Conservation (phyloP, 495 filamentous ascomycete genomes). For the Tirmania nivea region DNA sequence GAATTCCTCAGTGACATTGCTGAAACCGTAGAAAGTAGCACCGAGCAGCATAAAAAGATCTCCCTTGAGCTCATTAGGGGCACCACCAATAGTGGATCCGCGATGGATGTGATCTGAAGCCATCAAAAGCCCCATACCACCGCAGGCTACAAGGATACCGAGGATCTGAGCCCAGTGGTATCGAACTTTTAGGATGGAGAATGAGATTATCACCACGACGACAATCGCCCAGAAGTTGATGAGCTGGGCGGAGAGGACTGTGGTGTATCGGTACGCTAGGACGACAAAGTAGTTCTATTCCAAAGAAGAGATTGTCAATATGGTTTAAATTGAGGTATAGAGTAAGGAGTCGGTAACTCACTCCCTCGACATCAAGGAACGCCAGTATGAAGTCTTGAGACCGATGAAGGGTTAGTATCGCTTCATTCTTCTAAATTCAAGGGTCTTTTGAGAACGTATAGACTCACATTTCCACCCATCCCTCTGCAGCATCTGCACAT, state of each 20-base stretch:
- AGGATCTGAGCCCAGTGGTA: conserved; percentile 66
- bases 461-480: conserved; percentile 67
- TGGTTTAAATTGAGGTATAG: too few species aligned
- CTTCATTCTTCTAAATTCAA: not conserved
- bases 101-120: conserved; percentile 60
- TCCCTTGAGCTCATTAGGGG: conserved; percentile 62
- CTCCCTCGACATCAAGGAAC: conserved; percentile 78
- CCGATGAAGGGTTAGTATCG: not conserved
- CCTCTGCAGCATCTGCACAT: conserved; percentile 34
- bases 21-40: conserved; percentile 76
- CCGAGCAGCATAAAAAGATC: conserved; percentile 79
- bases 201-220: conserved; percentile 69
- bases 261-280: conserved; percentile 81
- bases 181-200: conserved; percentile 59
- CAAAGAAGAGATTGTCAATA: too few species aligned
- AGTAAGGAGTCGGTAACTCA: not conserved
- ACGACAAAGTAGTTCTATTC: conserved; percentile 75
- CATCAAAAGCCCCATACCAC: conserved; percentile 75
- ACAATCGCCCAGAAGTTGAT: conserved; percentile 99
- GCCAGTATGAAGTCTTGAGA: conserved; percentile 53
- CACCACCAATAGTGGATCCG: conserved; percentile 36
- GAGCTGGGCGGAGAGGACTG: conserved; percentile 71
- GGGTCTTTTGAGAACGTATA: too few species aligned
- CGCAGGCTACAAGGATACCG: conserved; percentile 78
- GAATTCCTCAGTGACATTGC: conserved; percentile 82